phyloP scores from a whole-genome alignment of 2,329 filamentous ascomycete genomes.

The Ceratocystis cubensis region DNA sequence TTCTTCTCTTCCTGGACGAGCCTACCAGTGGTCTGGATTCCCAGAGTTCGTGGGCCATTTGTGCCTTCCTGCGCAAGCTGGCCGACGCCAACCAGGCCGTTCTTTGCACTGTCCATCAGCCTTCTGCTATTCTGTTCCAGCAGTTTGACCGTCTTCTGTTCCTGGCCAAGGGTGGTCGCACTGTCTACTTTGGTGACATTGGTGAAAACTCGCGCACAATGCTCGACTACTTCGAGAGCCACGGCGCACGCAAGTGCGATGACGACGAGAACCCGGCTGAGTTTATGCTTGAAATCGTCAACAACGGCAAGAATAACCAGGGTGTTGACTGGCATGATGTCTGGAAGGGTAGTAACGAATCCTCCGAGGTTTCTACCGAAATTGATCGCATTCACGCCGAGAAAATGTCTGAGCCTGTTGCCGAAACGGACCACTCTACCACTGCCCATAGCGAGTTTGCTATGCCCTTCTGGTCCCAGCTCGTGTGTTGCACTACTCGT shows the following conservation, averaged over 20 bases:
- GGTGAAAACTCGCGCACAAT: slow-evolving; percentile 46
- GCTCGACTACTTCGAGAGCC: slow-evolving; percentile 50
- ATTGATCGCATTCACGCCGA: slow-evolving; percentile 50
- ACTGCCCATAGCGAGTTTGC: slow-evolving; percentile 55
- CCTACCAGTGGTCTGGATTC: slow-evolving; percentile 50
- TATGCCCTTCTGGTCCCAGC: slow-evolving; percentile 55
- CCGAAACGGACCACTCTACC: slow-evolving; percentile 22
- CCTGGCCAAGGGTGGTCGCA: slow-evolving; percentile 51
- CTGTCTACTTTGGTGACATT: slow-evolving; percentile 57
- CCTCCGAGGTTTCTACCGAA: slow-evolving; percentile 42
- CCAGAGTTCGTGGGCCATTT: slow-evolving; percentile 52
- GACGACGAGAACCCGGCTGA: slow-evolving; percentile 60
- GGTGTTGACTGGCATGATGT: slow-evolving; percentile 53
- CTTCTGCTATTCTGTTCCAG: slow-evolving; percentile 40
- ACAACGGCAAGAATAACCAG: slow-evolving; percentile 30
- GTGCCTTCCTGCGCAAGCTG: slow-evolving; percentile 48
- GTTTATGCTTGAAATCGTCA: slow-evolving; percentile 53
- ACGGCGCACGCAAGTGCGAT: slow-evolving; percentile 48
- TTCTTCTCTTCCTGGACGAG: slow-evolving; percentile 51
- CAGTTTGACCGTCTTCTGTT: slow-evolving; percentile 51
- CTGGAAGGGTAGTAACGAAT: slow-evolving; percentile 46
- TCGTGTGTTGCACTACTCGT: slow-evolving; percentile 51
- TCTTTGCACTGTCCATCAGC: slow-evolving; percentile 45
- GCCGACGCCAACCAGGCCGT: slow-evolving; percentile 42
- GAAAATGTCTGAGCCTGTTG: slow-evolving; percentile 26